Evolutionary conservation across 192 early-diverging fungal species (phyloP).

Genomic region (Cladochytrium replicatum): DNA sequence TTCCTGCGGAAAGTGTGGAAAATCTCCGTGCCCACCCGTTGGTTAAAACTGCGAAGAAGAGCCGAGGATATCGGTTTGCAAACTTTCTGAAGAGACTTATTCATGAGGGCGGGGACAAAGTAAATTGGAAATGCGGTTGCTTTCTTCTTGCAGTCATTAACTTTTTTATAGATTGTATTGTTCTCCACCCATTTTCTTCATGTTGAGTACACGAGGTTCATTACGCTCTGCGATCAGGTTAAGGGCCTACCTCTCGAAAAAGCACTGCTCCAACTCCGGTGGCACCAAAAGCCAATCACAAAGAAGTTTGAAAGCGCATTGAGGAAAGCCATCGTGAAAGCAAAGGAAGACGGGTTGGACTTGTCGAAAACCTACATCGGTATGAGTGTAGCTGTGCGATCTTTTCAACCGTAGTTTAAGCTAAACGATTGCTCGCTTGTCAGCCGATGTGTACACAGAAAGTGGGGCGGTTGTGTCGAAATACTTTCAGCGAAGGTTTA

Average conservation of each 20-base stretch:
- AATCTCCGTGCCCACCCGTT: too few relatives aligned
- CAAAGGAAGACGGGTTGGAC: constrained; percentile 31
- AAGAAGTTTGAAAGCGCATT: constrained; percentile 17
- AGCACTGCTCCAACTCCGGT: constrained; percentile 27
- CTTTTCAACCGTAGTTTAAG: neutral
- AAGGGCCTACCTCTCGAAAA: constrained; percentile 30
- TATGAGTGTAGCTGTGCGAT: constrained; percentile 8
- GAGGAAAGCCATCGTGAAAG: constrained; percentile 25
- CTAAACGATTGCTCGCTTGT: neutral
- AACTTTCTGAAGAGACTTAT: too few relatives aligned
- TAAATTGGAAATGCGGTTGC: too few relatives aligned
- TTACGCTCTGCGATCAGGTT: constrained; percentile 24
- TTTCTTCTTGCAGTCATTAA: too few relatives aligned
- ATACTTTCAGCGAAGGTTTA: constrained; percentile 19
- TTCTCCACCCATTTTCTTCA: constrained; percentile 35
- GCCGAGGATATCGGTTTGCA: too few relatives aligned
- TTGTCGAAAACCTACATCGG: constrained; percentile 37
- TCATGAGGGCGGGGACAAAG: too few relatives aligned
- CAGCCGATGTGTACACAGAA: constrained; percentile 35
- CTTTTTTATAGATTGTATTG: too few relatives aligned
- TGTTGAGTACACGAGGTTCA: constrained; percentile 30
- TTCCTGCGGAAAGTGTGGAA: too few relatives aligned
- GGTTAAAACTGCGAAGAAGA: too few relatives aligned
- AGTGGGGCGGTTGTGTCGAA: constrained; percentile 19
- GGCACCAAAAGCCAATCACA: constrained; percentile 25